These are phyloP conservation scores for Penicillium occitanis DNA, from an alignment of 2,329 filamentous ascomycete genomes.

Conservation along the genomic window DNA sequence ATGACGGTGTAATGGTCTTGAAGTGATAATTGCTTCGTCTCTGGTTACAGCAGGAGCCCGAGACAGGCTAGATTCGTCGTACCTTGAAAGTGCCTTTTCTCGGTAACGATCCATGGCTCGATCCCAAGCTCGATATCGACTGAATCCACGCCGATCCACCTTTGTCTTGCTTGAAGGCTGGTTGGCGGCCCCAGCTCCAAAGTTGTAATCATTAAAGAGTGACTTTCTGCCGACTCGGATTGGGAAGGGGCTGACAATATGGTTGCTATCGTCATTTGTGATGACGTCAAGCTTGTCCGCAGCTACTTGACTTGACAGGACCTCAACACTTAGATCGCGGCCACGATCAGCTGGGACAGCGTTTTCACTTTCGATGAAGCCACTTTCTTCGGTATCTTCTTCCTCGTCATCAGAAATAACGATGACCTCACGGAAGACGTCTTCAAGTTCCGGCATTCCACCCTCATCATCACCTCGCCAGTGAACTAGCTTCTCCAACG, in stretches of 20 bases:
- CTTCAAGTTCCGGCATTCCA: slow-evolving; percentile 56
- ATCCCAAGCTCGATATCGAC: slow-evolving; percentile 50
- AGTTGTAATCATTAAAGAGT: slow-evolving; percentile 5
- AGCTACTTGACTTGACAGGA: slow-evolving; percentile 42
- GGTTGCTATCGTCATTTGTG: slow-evolving; percentile 39
- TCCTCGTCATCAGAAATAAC: slow-evolving; percentile 60
- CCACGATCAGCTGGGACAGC: slow-evolving; percentile 28
- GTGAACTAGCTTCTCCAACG: slow-evolving; percentile 58
- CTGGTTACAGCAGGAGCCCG: not conserved
- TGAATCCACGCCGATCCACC: slow-evolving; percentile 47
- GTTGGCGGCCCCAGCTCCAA: not conserved
- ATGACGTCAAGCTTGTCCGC: slow-evolving; percentile 37
- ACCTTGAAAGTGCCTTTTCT: slow-evolving; percentile 24
- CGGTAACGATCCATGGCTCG: slow-evolving; percentile 45
- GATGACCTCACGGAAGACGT: slow-evolving; percentile 64
- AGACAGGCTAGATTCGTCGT: not conserved
- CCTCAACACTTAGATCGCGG: slow-evolving; percentile 44
- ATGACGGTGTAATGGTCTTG: not conserved
- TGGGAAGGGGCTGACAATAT: slow-evolving; percentile 40
- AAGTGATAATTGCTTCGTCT: not conserved
- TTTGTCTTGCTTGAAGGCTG: slow-evolving; percentile 28
- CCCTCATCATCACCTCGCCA: slow-evolving; percentile 63
- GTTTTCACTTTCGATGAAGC: slow-evolving; percentile 32
- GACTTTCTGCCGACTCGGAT: slow-evolving; percentile 22
- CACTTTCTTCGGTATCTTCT: slow-evolving; percentile 39